Base-by-base conservation (phyloP, 2,329 filamentous ascomycete species). In the Cladophialophora chaetospira region DNA sequence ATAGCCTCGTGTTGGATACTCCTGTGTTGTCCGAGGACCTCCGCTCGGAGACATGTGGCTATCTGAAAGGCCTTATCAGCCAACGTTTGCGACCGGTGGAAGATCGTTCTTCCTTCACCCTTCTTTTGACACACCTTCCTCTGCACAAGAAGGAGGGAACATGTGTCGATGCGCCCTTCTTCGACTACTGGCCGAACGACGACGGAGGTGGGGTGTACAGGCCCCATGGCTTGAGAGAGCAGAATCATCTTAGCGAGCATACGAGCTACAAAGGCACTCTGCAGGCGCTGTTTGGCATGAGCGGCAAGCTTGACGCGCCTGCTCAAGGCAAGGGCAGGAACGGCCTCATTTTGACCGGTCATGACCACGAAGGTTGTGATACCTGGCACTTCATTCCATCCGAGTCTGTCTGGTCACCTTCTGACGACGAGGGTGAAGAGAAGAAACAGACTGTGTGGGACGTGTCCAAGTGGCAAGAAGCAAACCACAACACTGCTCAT, bases 291-390 rank as follows among this genome's bases (percentile, higher is more conserved):
- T 92, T 90, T 63, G 91, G 91, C 9, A 84, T 94, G 73, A 89
- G 79, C 66, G 83, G 82, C 4, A 81, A 89, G 61, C 66, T 75
- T 1, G 71, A 75, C 26, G 87, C 83, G 0, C 77, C 83, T 0
- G 84, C 78, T 0, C 69, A 73, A 9, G 91, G 91, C 1, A 75
- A 75, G 49, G 90, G 91, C 1, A 79, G 90, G 13, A 81, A 78
- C 6, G 92, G 93, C 0, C 75, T 97, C 4, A 85, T 99, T 23
- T 75, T 99, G 35, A 97, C 92, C 46, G 94, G 94, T 0, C 94
- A 99, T 70, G 94, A 99, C 69, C 94, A 99, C 71, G 89, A 89
- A 65, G 94, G 94, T 5, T 99, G 94, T 70, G 91, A 97, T 72
- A 88, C 87, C 5, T 88, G 88, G 68, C 94, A 99, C 75, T 93